Base-by-base conservation (phyloP, 345 rosid genomes). In the Sonneratia caseolaris region DNA sequence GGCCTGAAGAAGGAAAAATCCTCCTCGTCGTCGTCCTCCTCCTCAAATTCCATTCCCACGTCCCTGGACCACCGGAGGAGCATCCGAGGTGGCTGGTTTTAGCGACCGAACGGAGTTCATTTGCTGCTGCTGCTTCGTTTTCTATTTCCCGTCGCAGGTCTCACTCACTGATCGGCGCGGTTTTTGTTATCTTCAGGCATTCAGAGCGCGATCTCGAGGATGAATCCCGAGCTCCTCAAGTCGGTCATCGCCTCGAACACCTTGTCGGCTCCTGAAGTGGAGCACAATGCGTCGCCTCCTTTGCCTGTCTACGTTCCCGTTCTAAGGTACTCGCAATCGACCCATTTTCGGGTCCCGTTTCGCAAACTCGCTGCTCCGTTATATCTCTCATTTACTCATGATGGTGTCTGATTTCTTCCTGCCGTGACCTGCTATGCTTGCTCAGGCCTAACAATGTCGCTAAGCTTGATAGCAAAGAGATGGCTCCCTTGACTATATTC, bases 401-500 rank as follows among this genome's bases (percentile, higher is more conserved):
- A 7, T 5, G 2, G 35, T 5, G 2, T 59, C 66, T 27, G 38
- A 62, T 62, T 12, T 2, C 19, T 35, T 24, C 51, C 38, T 62
- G 66, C 66, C 3, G 1, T 32, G 14, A 7, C n/a, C 35, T n/a
- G 2, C 22, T n/a, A 15, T 62, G 10, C 37, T 32, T 35, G 18
- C 18, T 12, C 66, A 62, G 37, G 66, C 66, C 66, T 62, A 24
- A 19, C 1, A 62, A 11, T 62, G 66, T 8, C 9, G 66, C 66
- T 1, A 37, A 62, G 66, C 13, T 10, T 35, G 66, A 13, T 35
- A 35, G 66, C 38, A 62, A 62, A 13, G 89, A 78, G 69, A 76
- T 86, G 0, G 84, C 86, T 72, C 97, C 99, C 5, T 67, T 95
- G 85, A 95, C 99, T 3, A 90, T 95, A 19, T 92, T 95, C 76